phyloP scores from a whole-genome alignment of 2,329 filamentous ascomycete genomes.

The Phialocephala sp. region DNA sequence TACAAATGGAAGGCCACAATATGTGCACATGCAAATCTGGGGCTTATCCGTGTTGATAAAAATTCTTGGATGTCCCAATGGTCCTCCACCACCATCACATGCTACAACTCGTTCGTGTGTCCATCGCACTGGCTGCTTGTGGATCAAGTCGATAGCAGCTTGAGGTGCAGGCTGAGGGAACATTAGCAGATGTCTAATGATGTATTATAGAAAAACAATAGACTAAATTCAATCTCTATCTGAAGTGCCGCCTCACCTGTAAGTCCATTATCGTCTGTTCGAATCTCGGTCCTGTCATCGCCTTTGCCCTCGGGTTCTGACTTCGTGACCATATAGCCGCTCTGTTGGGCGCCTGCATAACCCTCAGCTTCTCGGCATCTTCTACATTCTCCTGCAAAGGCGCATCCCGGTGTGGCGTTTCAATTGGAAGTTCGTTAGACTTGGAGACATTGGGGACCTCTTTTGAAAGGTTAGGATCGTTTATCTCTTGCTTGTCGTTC shows the following conservation, averaged over 20 bases:
- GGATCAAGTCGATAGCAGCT: constrained; percentile 93
- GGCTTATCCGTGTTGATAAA: constrained; percentile 99
- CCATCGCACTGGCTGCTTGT: constrained; percentile 95
- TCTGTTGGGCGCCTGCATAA: constrained; percentile 83
- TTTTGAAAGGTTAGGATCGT: constrained; percentile 51
- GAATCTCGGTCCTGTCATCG: constrained; percentile 93
- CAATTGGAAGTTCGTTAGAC: constrained; percentile 62
- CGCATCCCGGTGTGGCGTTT: constrained; percentile 56
- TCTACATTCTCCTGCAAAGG: constrained; percentile 60
- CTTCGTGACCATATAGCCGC: constrained; percentile 80
- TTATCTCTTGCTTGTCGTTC: constrained; percentile 53
- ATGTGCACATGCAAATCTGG: constrained; percentile 86
- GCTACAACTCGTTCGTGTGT: constrained; percentile 79
- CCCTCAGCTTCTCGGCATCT: constrained; percentile 42
- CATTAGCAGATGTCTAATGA: constrained; percentile 40
- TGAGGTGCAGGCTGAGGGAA: constrained; percentile 76
- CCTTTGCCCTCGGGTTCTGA: constrained; percentile 79
- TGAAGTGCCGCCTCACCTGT: constrained; percentile 68
- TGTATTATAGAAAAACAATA: not conserved
- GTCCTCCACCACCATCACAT: constrained; percentile 92
- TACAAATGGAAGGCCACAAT: constrained; percentile 94
- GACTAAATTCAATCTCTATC: not conserved
- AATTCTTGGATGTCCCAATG: constrained; percentile 87
- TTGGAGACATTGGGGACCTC: constrained; percentile 61
- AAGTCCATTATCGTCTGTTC: constrained; percentile 94